Base-by-base conservation (phyloP, 1,284 basidiomycete genomes). In the Somion occarium region DNA sequence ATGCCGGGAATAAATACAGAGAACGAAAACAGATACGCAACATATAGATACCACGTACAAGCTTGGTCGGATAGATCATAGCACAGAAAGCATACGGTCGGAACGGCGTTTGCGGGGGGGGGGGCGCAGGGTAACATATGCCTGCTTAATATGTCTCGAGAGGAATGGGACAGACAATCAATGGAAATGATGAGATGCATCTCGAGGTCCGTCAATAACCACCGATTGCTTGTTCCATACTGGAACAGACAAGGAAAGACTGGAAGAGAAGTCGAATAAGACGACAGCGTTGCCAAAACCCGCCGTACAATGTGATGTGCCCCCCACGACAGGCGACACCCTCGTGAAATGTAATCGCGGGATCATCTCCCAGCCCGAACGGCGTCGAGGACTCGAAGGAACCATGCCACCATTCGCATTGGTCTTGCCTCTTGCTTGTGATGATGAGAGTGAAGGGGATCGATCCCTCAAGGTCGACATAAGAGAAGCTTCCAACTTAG, bases 211-310 rank as follows among this genome's bases (percentile, higher is more conserved):
- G 15, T 34, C 30, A 34, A 15, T 7, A 34, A 15, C 7, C 15
- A 7, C 7, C 30, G 30, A 7, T 7, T 7, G 7, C 15, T 34
- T 34, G 30, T 34, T 34, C 30, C 30, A 34, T 34, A 34, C 30
- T 34, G 30, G 30, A 7, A 34, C 30, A 34, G 30, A 34, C 15
- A 34, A 34, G 7, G 30, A 34, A 7, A 34, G 30, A 15, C 15
- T 7, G 15, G 5, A 5, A 23, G 5, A 11, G 51, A 67, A 60
- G 47, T 54, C 57, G 59, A 91, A 78, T 43, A 86, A 59, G 24
- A 88, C 88, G 48, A 89, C 72, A 1, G 88, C 89, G 63, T 91
- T 91, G 42, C 89, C 89, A 59, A 91, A 88, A 13, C 88, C 88
- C 50, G 83, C 85, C 13, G 89, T 62, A 55, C 75, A 81, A 60